A percentile compares a stretch with the other conserved stretches of the same genome.
These are phyloP conservation scores for Chytriomyces sp. DNA, from an alignment of 192 early-diverging fungal genomes.

Conservation along the genomic window DNA sequence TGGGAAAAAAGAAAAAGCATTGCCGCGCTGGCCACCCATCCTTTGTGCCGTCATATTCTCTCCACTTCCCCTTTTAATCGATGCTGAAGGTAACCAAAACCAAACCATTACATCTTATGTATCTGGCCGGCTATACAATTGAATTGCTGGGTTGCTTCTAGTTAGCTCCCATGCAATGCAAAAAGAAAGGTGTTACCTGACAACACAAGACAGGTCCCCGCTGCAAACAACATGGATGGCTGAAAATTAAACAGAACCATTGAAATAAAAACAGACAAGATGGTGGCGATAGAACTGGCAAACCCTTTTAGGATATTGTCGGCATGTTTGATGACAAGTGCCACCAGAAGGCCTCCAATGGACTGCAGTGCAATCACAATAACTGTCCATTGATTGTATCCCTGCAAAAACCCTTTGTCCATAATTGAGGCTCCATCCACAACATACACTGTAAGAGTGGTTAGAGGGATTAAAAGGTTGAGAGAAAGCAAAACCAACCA, in stretches of 20 bases:
- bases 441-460: conserved; percentile 47
- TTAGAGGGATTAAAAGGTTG: conserved; percentile 8
- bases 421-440: conserved; percentile 73
- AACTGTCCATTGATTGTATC: conserved; percentile 81
- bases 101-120: too few relatives aligned
- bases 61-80: too few relatives aligned
- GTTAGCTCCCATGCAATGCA: too few relatives aligned
- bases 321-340: conserved; percentile 92
- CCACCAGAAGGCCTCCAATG: conserved; percentile 92
- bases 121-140: too few relatives aligned
- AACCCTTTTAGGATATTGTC: conserved; percentile 99
- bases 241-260: conserved; percentile 82
- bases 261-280: conserved; percentile 82
- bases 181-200: too few relatives aligned
- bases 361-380: conserved; percentile 86
- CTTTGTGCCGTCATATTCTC: too few relatives aligned
- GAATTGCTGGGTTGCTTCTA: too few relatives aligned
- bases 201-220: too few relatives aligned
- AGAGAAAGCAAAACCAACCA: conserved; percentile 44
- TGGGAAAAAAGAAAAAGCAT: neutral
- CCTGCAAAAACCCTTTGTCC: conserved; percentile 87
- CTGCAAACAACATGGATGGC: conserved; percentile 69
- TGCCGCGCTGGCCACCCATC: too few relatives aligned
- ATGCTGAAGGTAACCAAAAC: too few relatives aligned
- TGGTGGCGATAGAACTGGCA: conserved; percentile 93